Conservation (phyloP, 768 basidiomycete genomes). For the Postia placenta region DNA sequence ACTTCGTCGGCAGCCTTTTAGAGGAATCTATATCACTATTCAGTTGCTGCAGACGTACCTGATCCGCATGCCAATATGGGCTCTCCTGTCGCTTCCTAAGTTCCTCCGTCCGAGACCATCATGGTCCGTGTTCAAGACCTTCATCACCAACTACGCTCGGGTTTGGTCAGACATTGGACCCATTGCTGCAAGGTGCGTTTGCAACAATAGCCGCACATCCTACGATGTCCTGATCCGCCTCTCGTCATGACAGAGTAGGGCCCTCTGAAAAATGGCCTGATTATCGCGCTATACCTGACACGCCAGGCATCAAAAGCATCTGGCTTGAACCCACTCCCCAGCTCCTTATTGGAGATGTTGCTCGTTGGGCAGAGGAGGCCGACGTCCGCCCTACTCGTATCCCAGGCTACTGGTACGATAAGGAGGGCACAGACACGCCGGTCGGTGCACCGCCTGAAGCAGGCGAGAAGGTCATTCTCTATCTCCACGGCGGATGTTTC, state of each 20-base stretch:
- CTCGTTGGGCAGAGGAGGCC: conserved; percentile 8
- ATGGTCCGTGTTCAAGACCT: background rate
- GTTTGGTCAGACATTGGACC: background rate
- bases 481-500: conserved; percentile 60
- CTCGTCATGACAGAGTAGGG: background rate
- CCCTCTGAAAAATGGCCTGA: background rate
- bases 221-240: no score
- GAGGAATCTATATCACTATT: background rate
- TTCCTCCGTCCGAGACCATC: background rate
- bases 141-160: background rate
- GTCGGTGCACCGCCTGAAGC: conserved; percentile 33
- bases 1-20: background rate
- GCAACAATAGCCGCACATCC: no score
- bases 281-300: background rate
- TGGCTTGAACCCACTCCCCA: conserved; percentile 11
- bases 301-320: conserved; percentile 5
- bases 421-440: conserved; percentile 5
- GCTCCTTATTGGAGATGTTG: conserved; percentile 17
- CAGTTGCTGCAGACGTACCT: background rate
- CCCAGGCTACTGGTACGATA: conserved; percentile 21
- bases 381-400: conserved; percentile 10
- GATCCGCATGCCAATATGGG: background rate
- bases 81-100: background rate
- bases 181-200: background rate
- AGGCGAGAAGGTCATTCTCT: conserved; percentile 54